Evolutionary conservation across 2,329 filamentous ascomycete genomes (phyloP), one percentile per base, ranked within the genome.

Genomic region (Pseudogymnoascus sp.): DNA sequence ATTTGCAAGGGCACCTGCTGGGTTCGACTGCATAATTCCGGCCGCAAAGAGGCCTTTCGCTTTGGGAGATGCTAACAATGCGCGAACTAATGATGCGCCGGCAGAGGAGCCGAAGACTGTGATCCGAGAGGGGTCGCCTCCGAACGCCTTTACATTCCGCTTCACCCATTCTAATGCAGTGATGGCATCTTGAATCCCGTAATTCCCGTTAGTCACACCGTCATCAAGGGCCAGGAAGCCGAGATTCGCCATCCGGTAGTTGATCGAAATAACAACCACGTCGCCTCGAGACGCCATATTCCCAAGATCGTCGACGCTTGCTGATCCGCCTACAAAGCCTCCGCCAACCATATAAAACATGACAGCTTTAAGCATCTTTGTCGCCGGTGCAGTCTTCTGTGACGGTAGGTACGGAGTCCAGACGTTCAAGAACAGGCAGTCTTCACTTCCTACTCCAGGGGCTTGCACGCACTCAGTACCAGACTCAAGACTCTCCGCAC

Each of bases 51-150:
- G 66, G 1, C 69, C 67, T 11, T 61, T 61, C 3, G 67, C 63
- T 53, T 69, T 69, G n/a, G 69, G 69, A 12, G 79, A 80, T 4
- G 79, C 79, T 2, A 83, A 75, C 3, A 82, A 73, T 2, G 77
- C 75, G 25, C 81, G 75, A 2, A 84, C 81, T 11, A 6, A 79
- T 76, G 14, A 81, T 1, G 78, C 81, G 1, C 82, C 81, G 0
- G 81, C 80, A 8, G 77, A 81, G 66, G 82, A 77, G 1, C 80
- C 81, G 74, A 78, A 78, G 3, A 79, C 79, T 0, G 77, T 81
- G 5, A 83, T 79, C 3, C 72, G 66, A 2, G 69, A 71, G 3
- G 75, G 73, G 64, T 83, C 78, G 14, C 81, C 82, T 7, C 78
- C 77, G 4, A 83, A 70, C 0, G 77, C 70, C 6, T 68, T 62